Evolutionary conservation across 106 monocot species (phyloP).

Genomic region (Dioscorea alata): DNA sequence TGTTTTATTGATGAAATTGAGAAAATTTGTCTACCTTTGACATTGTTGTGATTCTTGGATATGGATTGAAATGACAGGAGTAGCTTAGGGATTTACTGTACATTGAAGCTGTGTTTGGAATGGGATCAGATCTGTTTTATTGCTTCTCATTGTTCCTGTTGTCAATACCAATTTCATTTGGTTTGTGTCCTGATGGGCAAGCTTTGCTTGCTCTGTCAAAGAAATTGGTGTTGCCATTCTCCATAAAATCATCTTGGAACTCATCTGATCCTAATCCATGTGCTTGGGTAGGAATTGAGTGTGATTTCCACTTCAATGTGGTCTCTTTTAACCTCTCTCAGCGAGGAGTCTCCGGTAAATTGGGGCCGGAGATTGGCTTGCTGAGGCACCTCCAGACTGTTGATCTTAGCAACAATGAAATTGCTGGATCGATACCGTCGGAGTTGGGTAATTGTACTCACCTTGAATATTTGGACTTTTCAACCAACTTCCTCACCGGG

Average conservation of each 20-base stretch:
- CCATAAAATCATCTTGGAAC: conserved; percentile 51
- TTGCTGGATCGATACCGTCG: conserved; percentile 44
- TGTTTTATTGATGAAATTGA: neutral
- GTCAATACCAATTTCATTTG: conserved; percentile 16
- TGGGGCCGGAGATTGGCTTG: conserved; percentile 48
- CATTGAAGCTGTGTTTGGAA: neutral
- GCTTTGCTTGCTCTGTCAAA: conserved; percentile 41
- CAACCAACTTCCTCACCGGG: conserved; percentile 43
- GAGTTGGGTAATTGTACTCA: conserved; percentile 59
- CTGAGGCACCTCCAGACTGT: conserved; percentile 32
- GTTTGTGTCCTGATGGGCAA: conserved; percentile 45
- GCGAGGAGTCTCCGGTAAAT: conserved; percentile 29
- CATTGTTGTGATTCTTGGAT: neutral
- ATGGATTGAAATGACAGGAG: neutral
- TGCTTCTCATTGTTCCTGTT: conserved; percentile 19
- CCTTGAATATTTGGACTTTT: conserved; percentile 53
- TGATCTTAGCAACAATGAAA: conserved; percentile 24
- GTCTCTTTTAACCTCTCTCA: conserved; percentile 30
- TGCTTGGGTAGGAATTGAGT: conserved; percentile 44
- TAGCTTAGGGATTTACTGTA: neutral
- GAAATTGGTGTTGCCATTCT: conserved; percentile 26
- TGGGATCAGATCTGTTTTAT: conserved; percentile 22
- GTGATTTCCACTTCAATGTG: conserved; percentile 20
- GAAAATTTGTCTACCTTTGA: neutral
- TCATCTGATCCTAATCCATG: conserved; percentile 46